A percentile compares a stretch with the other conserved stretches of the same genome.
Evolutionary conservation across 306 rosid species (phyloP).

Genomic region (Mimosa pudica): DNA sequence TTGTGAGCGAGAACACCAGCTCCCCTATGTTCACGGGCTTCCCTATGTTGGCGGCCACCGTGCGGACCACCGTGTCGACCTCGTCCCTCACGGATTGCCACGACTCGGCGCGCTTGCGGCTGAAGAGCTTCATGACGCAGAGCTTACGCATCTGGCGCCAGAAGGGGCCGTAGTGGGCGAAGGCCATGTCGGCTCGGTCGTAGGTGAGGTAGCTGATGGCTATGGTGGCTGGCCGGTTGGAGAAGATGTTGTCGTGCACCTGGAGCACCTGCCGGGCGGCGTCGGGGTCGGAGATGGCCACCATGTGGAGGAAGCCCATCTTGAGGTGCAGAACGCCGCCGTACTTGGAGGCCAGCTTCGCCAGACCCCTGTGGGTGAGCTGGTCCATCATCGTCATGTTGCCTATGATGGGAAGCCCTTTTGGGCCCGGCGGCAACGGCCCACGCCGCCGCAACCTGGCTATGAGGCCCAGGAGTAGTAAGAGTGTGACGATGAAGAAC

Average conservation of each 20-base stretch:
- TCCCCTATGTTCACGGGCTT: constrained; percentile 60
- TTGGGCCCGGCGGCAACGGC: constrained; percentile 79
- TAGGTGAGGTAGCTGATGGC: constrained; percentile 77
- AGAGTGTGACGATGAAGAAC: constrained; percentile 29
- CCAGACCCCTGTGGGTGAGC: constrained; percentile 75
- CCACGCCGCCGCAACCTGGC: constrained; percentile 21
- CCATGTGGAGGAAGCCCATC: constrained; percentile 74
- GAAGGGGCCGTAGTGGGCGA: constrained; percentile 81
- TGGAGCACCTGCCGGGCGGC: constrained; percentile 75
- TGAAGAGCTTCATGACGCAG: constrained; percentile 72
- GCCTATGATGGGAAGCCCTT: constrained; percentile 68
- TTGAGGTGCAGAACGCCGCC: constrained; percentile 73
- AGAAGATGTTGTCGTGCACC: constrained; percentile 64
- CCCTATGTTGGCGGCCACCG: constrained; percentile 29
- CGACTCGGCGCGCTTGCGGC: constrained; percentile 69
- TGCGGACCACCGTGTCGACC: constrained; percentile 38
- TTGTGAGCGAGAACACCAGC: constrained; percentile 58
- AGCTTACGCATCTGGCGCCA: constrained; percentile 90
- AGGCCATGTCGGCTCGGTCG: constrained; percentile 84
- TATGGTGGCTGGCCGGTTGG: constrained; percentile 73
- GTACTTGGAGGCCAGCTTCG: constrained; percentile 56
- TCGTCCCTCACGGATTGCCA: constrained; percentile 78
- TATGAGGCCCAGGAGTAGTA: constrained; percentile 32
- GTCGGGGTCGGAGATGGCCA: constrained; percentile 58
- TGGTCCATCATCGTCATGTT: constrained; percentile 71